These are phyloP conservation scores for Candida ponderosae DNA, from an alignment of 805 yeast genomes.

Conservation along the genomic window DNA sequence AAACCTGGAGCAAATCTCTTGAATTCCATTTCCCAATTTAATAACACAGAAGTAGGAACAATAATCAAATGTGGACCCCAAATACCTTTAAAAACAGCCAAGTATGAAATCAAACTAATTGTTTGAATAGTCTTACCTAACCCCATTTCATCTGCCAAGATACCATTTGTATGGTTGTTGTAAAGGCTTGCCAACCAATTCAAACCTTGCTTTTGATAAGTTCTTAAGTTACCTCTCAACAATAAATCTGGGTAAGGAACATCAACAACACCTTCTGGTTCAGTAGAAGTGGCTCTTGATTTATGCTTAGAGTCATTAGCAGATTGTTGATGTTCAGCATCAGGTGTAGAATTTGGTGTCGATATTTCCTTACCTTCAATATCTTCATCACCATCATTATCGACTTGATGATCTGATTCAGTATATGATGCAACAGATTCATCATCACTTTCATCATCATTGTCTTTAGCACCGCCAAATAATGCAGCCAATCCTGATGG, in stretches of 20 bases:
- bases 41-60: constrained; percentile 95
- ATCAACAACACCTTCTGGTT: constrained; percentile 42
- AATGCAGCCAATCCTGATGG: constrained; percentile 25
- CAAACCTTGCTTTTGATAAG: constrained; percentile 91
- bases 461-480: constrained; percentile 22
- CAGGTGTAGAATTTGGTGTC: constrained; percentile 31
- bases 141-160: constrained; percentile 98
- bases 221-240: constrained; percentile 76
- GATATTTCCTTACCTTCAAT: constrained; percentile 5
- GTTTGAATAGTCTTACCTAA: constrained; percentile 96
- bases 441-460: constrained; percentile 26
- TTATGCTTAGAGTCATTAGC: constrained; percentile 1
- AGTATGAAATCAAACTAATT: constrained; percentile 72
- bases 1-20: constrained; percentile 98
- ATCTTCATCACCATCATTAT: constrained; percentile 12
- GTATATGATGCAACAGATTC: constrained; percentile 24
- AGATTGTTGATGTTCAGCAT: constrained; percentile 15
- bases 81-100: constrained; percentile 87
- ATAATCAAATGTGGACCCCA: constrained; percentile 99
- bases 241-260: constrained; percentile 68
- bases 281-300: constrained; percentile 10
- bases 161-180: constrained; percentile 90
- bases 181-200: constrained; percentile 96
- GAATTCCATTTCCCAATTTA: constrained; percentile 99
- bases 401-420: constrained; percentile 16